These are phyloP conservation scores for Geoglossum glabrum DNA, from an alignment of 495 filamentous ascomycete species.

Conservation along the genomic window DNA sequence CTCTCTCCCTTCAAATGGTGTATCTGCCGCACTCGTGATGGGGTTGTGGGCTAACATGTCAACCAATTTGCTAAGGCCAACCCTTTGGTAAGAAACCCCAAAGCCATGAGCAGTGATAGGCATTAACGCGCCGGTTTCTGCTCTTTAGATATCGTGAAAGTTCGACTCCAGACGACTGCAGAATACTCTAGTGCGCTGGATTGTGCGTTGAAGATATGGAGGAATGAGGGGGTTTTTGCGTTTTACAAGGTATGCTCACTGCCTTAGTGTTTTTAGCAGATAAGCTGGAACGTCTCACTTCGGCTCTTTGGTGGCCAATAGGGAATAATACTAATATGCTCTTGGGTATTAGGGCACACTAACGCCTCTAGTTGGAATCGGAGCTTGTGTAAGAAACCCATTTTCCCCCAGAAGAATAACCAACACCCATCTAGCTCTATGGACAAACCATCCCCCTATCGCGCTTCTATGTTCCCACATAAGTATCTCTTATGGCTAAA, in stretches of 20 bases:
- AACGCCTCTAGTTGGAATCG: conserved; percentile 90
- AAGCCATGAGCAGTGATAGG: neutral
- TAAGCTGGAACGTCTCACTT: neutral
- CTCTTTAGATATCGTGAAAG: conserved; percentile 78
- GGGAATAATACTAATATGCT: neutral
- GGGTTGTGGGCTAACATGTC: neutral
- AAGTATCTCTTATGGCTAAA: no score
- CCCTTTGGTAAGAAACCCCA: conserved; percentile 46
- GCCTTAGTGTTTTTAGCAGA: neutral
- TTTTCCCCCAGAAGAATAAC: neutral
- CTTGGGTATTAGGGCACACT: conserved; percentile 43
- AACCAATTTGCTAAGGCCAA: conserved; percentile 39
- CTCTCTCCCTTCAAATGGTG: no score
- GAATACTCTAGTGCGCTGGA: conserved; percentile 46
- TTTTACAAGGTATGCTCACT: conserved; percentile 64
- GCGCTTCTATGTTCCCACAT: no score
- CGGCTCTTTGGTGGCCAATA: neutral
- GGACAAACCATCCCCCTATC: neutral
- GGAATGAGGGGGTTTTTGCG: conserved; percentile 67
- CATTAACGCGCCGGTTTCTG: conserved; percentile 4
- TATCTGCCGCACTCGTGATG: neutral
- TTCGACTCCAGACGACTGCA: conserved; percentile 75
- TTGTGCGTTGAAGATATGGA: conserved; percentile 64
- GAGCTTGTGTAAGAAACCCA: conserved; percentile 51
- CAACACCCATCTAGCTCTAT: neutral